These are phyloP conservation scores for Phytophthora cajani DNA, from an alignment of 352 stramenopile species.

Conservation along the genomic window DNA sequence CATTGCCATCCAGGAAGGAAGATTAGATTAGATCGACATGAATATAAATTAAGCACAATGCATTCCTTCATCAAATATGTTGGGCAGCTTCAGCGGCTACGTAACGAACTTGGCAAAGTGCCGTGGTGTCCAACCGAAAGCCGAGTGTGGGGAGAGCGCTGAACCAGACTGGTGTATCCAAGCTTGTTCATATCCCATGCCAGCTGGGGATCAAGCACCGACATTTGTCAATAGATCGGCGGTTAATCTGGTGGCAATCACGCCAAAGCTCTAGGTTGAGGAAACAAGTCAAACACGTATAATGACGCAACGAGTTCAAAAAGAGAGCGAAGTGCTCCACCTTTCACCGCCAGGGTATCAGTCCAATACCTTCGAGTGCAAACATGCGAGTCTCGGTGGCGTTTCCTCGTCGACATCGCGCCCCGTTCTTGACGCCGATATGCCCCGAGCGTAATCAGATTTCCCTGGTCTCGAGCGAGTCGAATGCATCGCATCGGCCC, in stretches of 20 bases:
- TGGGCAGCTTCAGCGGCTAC: too few species aligned
- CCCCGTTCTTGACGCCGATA: conserved; percentile 11
- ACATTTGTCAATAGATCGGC: not conserved
- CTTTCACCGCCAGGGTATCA: not conserved
- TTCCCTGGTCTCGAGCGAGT: conserved; percentile 12
- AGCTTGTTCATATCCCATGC: conserved; percentile 28
- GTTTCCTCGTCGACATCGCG: conserved; percentile 3
- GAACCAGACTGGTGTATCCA: conserved; percentile 15
- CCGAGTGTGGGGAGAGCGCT: too few species aligned
- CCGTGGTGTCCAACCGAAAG: too few species aligned
- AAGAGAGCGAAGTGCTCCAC: conserved; percentile 3
- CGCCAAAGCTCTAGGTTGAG: not conserved
- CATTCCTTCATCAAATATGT: too few species aligned
- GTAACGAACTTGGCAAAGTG: too few species aligned
- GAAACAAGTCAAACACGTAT: not conserved
- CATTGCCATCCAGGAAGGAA: too few species aligned
- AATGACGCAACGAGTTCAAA: not conserved
- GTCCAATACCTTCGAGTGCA: not conserved
- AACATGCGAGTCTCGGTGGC: not conserved
- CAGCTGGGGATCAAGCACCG: conserved; percentile 15
- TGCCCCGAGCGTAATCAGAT: conserved; percentile 33
- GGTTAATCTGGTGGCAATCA: not conserved
- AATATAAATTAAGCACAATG: too few species aligned
- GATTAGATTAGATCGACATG: too few species aligned
- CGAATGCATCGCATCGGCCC: conserved; percentile 2